These are phyloP conservation scores for Fusarium mexicanum DNA, from an alignment of 2,329 filamentous ascomycete species.

Conservation along the genomic window DNA sequence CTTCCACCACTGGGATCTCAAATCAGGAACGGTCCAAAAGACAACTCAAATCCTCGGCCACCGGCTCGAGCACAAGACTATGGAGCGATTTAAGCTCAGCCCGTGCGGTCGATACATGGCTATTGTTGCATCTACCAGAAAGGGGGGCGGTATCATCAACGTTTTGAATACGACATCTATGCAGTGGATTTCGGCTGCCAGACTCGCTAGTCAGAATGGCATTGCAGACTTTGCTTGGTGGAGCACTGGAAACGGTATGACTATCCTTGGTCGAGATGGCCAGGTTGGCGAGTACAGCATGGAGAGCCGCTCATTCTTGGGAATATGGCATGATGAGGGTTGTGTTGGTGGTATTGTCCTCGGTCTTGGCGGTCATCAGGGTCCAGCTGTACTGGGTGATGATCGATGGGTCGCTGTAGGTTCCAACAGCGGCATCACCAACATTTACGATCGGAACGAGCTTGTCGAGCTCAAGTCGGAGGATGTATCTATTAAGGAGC, in stretches of 20 bases:
- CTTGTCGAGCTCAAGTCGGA: slow-evolving; percentile 60
- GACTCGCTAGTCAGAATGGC: slow-evolving; percentile 83
- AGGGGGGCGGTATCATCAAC: slow-evolving; percentile 90
- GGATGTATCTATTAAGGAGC: slow-evolving; percentile 65
- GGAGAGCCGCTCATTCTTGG: slow-evolving; percentile 73
- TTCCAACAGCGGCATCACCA: slow-evolving; percentile 86
- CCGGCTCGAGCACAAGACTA: slow-evolving; percentile 82
- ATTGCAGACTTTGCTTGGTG: slow-evolving; percentile 95
- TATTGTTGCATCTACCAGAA: slow-evolving; percentile 79
- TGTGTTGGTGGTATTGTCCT: slow-evolving; percentile 86
- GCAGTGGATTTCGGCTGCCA: slow-evolving; percentile 87
- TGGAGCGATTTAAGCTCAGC: slow-evolving; percentile 90
- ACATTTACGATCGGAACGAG: slow-evolving; percentile 85
- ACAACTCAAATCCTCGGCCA: slow-evolving; percentile 79
- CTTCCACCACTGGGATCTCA: slow-evolving; percentile 94
- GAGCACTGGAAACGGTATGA: slow-evolving; percentile 82
- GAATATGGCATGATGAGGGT: slow-evolving; percentile 90
- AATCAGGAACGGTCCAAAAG: slow-evolving; percentile 84
- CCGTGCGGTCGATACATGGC: slow-evolving; percentile 90
- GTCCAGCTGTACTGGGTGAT: slow-evolving; percentile 71
- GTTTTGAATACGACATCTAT: slow-evolving; percentile 80
- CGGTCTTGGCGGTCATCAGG: slow-evolving; percentile 76
- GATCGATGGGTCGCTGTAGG: slow-evolving; percentile 92
- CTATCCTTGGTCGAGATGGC: slow-evolving; percentile 84
- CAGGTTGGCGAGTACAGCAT: slow-evolving; percentile 92